phyloP scores from a whole-genome alignment of 2,329 filamentous ascomycete species.

The Eutypella sp. region DNA sequence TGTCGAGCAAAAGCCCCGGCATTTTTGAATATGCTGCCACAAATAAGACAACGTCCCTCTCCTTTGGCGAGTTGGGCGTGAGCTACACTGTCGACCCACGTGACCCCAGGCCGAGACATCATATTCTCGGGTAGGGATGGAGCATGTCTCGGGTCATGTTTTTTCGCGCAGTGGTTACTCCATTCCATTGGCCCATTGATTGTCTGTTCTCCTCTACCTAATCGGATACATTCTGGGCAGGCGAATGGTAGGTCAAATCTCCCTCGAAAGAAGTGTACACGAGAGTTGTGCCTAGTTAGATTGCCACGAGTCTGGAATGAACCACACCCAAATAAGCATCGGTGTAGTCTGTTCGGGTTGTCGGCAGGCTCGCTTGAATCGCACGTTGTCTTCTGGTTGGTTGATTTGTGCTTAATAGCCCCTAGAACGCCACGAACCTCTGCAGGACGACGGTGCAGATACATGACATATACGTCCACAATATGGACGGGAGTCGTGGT shows the following conservation, averaged over 20 bases:
- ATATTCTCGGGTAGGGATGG: not conserved
- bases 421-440: no score
- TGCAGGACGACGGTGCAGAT: not conserved
- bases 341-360: no score
- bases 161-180: not conserved
- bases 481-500: no score
- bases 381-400: no score
- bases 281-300: no score
- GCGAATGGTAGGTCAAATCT: not conserved
- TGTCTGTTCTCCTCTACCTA: not conserved
- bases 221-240: not conserved
- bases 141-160: not conserved
- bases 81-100: not conserved
- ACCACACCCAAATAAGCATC: no score
- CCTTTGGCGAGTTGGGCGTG: not conserved
- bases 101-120: not conserved
- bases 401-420: no score
- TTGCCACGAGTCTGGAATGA: no score
- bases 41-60: not conserved
- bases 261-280: not conserved
- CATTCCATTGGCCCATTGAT: not conserved
- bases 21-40: not conserved
- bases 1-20: not conserved
- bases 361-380: no score
- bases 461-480: not conserved